Base-by-base conservation (phyloP, 225 moss, liverwort and hornwort genomes). In the Rhytidiadelphus loreus region DNA sequence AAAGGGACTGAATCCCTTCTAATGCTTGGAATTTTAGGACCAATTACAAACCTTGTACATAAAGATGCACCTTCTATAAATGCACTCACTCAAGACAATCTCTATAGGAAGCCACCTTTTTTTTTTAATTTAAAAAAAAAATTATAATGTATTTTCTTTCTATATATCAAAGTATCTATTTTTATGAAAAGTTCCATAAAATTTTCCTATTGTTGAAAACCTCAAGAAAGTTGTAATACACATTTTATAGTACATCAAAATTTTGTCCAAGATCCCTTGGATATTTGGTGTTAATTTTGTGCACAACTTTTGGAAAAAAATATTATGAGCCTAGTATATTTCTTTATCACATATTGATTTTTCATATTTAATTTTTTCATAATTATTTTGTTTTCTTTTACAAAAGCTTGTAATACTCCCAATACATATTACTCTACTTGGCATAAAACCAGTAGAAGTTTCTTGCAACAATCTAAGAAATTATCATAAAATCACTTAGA, bases 181-280 rank as follows among this genome's bases (percentile, higher is more conserved):
- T 44, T 44, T 16, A 72, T 29, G 0, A 72, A n/a, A 26, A 3
- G 1, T 46, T 18, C 3, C 4, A 11, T 11, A 0, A 16, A 0
- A 46, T 46, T 2, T 4, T 11, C 5, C 0, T 30, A 11, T 18
- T 29, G 11, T 1, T 71, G 1, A 43, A 70, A 43, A 43, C 26
- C 5, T 71, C 9, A 28, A 9, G 2, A 43, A 16, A 16, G 1
- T 26, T 43, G 0, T 15, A 43, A 3, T 16, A 28, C 0, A 16
- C 9, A 25, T 72, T 72, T 72, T 2, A 29, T 72, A 28, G 16
- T 72, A 44, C 3, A 70, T 70, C 5, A 72, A 72, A 28, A 44
- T 16, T 26, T 44, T 72, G 16, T 44, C 41, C 3, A 44, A 72
- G 6, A 16, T 28, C 3, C 28, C 10, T 16, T 44, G 6, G 9